Base-by-base conservation (phyloP, 2,329 filamentous ascomycete genomes). In the Aspergillus ibericus region DNA sequence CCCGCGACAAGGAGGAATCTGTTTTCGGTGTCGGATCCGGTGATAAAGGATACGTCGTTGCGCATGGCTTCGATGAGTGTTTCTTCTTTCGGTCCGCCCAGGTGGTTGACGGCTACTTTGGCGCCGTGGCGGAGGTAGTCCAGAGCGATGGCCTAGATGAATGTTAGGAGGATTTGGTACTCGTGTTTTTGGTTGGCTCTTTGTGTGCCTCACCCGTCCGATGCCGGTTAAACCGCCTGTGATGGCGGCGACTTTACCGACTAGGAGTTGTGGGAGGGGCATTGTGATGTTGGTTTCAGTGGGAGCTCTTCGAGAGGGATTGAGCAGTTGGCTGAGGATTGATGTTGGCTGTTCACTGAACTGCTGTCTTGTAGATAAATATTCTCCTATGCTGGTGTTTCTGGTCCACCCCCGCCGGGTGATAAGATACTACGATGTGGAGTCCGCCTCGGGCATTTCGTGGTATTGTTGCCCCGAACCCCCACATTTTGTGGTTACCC, bases 201-300 rank as follows among this genome's bases (percentile, higher is more conserved):
- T 12, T 16, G 5, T 18, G 18, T 15, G 18, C 55, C 18, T 15
- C 73, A 77, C 75, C 53, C 90, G 85, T 53, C 92, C 92, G 68
- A 96, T 96, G 56, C 92, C 92, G 1, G 91, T 96, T 3, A 89
- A 88, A 58, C 90, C 92, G 63, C 92, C 92, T 0, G 92, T 96
- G 69, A 96, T 92, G 72, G 92, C 89, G 75, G 91, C 91, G 12
- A 88, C 88, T 76, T 96, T 96, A 74, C 85, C 86, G 55, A 78
- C 72, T 58, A 96, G 85, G 66, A 95, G 82, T 64, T 71, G 70
- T 62, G 73, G 50, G 36, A 61, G 55, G 12, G 59, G 12, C 60
- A 62, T 62, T 32, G 12, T 27, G n/a, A 6, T 36, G 35, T 13
- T 32, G 29, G 16, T 22, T 52, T 16, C 15, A 13, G 13, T 22